Percentiles rank a stretch among this genome's conserved stretches.
These are phyloP conservation scores for Tilletia setariae DNA, from an alignment of 1,284 basidiomycete species.

Conservation along the genomic window DNA sequence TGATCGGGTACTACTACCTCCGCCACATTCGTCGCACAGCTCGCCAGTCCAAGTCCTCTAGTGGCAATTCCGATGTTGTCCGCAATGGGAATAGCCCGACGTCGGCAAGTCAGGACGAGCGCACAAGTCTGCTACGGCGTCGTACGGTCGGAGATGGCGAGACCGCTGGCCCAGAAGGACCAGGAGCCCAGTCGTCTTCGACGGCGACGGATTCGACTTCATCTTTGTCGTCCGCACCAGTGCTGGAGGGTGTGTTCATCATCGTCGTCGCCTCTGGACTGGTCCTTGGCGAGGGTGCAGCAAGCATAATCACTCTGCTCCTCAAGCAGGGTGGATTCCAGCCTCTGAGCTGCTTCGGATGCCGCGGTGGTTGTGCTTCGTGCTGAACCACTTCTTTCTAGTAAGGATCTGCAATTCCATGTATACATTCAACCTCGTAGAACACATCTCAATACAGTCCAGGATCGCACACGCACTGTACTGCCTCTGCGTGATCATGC, in stretches of 20 bases:
- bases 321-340: slow-evolving; percentile 70
- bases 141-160: background rate
- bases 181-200: background rate
- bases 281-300: slow-evolving; percentile 84
- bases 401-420: too few relatives aligned
- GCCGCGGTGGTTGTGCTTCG: slow-evolving; percentile 64
- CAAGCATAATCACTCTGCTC: slow-evolving; percentile 75
- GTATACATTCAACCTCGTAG: too few relatives aligned
- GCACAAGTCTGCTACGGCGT: slow-evolving; percentile 4
- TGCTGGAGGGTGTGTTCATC: slow-evolving; percentile 50
- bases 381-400: background rate
- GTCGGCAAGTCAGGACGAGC: background rate
- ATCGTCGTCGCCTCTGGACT: slow-evolving; percentile 91
- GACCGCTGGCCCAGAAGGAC: background rate
- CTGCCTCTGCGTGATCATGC: background rate
- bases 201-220: background rate
- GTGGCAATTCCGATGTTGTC: background rate
- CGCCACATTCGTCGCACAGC: slow-evolving; percentile 13
- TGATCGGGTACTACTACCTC: slow-evolving; percentile 64
- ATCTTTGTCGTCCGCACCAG: background rate
- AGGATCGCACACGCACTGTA: background rate
- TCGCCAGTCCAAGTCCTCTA: background rate
- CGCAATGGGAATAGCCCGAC: background rate
- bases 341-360: slow-evolving; percentile 76
- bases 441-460: background rate